Conservation (phyloP, 805 yeast species). For the Ogataea henricii region DNA sequence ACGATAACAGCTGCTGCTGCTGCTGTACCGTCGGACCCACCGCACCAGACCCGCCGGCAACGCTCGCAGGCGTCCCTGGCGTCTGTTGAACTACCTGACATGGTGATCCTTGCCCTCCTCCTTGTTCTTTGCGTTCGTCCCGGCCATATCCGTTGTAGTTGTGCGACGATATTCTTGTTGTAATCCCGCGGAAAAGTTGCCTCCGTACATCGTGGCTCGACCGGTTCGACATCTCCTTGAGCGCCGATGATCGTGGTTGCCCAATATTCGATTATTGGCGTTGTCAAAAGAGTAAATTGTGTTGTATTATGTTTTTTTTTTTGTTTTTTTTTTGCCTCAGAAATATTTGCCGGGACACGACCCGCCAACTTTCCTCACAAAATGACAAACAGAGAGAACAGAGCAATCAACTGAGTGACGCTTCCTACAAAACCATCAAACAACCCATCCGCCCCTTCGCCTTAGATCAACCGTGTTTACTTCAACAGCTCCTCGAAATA, state of each 20-base stretch:
- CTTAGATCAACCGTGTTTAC: no score
- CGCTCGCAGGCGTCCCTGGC: conserved; percentile 1
- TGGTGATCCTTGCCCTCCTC: conserved; percentile 8
- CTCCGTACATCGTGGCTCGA: conserved; percentile 35
- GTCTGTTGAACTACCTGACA: conserved; percentile 2
- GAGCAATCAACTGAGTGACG: no score
- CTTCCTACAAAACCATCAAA: no score
- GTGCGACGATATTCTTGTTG: conserved; percentile 32
- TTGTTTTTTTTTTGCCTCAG: background rate
- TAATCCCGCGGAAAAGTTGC: conserved; percentile 38
- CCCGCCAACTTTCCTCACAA: background rate
- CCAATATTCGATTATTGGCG: no score
- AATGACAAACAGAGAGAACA: no score
- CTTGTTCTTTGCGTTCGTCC: conserved; percentile 24
- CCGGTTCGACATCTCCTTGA: conserved; percentile 25
- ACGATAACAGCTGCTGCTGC: conserved; percentile 12
- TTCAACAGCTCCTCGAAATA: no score
- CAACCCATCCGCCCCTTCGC: no score
- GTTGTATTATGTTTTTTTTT: background rate
- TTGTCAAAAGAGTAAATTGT: no score
- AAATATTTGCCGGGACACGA: background rate
- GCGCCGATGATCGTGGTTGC: no score
- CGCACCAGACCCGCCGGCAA: conserved; percentile 2
- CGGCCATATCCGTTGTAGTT: conserved; percentile 16
- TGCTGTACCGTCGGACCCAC: conserved; percentile 10